These are phyloP conservation scores for Ceratopteris richardii DNA, from an alignment of 75 land plant genomes.

Conservation along the genomic window DNA sequence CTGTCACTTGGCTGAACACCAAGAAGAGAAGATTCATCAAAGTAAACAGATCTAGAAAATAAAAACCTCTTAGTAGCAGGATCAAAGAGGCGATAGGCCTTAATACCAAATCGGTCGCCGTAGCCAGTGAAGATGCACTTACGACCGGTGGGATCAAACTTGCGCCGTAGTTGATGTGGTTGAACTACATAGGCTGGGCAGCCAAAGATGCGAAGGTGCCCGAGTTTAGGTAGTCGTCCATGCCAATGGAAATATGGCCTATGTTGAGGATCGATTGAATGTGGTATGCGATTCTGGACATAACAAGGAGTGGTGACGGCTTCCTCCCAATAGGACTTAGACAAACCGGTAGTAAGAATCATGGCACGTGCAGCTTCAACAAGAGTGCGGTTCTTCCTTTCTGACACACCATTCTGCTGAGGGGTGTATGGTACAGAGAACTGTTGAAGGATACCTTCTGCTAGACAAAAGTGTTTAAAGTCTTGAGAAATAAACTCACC, in stretches of 20 bases:
- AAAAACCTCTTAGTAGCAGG: no score
- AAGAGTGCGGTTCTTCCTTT: slow-evolving; percentile 14
- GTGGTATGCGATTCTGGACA: slow-evolving; percentile 11
- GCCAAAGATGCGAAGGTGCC: slow-evolving; percentile 8
- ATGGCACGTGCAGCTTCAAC: slow-evolving; percentile 17
- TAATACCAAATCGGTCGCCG: no score
- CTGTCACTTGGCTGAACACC: no score
- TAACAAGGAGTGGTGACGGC: slow-evolving; percentile 9
- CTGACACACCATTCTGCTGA: slow-evolving; percentile 17
- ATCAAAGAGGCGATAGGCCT: no score
- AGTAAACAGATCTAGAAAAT: no score
- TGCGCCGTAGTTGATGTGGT: no score
- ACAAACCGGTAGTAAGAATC: slow-evolving; percentile 7
- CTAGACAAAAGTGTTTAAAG: slow-evolving; percentile 8
- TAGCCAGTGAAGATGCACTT: no score
- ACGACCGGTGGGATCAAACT: no score
- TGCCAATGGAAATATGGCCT: slow-evolving; percentile 13
- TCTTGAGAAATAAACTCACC: slow-evolving; percentile 9
- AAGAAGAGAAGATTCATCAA: no score
- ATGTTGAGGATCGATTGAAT: not conserved
- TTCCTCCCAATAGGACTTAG: slow-evolving; percentile 21
- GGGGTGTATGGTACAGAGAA: slow-evolving; percentile 13
- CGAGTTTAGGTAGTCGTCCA: not conserved
- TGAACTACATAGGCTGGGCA: slow-evolving; percentile 8
- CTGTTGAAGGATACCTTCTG: slow-evolving; percentile 7